phyloP scores from a whole-genome alignment of 1,284 basidiomycete genomes.

The Rhodotorula sp. region DNA sequence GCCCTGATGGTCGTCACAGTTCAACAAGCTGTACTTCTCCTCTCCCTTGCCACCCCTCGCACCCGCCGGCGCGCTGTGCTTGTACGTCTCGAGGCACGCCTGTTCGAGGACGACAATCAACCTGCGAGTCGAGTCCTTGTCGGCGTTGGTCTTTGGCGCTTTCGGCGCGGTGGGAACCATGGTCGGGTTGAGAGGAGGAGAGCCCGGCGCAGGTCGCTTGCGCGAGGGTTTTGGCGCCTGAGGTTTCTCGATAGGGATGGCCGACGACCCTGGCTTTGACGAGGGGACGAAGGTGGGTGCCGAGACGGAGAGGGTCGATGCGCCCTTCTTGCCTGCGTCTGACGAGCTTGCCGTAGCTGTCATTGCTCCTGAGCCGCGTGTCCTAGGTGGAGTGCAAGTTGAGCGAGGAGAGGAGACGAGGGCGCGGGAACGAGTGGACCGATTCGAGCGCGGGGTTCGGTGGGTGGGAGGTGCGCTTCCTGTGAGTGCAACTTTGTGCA shows the following conservation, averaged over 20 bases:
- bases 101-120: slow-evolving; percentile 89
- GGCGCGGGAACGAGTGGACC: neutral
- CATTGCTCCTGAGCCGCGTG: neutral
- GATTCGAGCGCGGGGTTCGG: no score
- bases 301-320: slow-evolving; percentile 27
- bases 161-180: slow-evolving; percentile 77
- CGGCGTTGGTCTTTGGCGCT: slow-evolving; percentile 61
- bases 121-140: slow-evolving; percentile 64
- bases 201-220: slow-evolving; percentile 37
- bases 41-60: slow-evolving; percentile 59
- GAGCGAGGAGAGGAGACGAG: neutral
- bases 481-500: no score
- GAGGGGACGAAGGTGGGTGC: slow-evolving; percentile 35
- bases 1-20: slow-evolving; percentile 99
- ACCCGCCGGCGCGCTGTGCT: slow-evolving; percentile 57
- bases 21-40: slow-evolving; percentile 93
- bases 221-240: slow-evolving; percentile 19
- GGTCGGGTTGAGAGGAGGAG: slow-evolving; percentile 59
- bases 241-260: slow-evolving; percentile 20
- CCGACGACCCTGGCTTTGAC: slow-evolving; percentile 9
- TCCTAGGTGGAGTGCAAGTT: neutral
- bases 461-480: no score
- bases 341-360: neutral
- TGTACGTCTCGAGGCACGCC: slow-evolving; percentile 90
- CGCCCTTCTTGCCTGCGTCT: neutral